These are phyloP conservation scores for Monosporozyma solicola DNA, from an alignment of 805 yeast genomes.

Conservation along the genomic window DNA sequence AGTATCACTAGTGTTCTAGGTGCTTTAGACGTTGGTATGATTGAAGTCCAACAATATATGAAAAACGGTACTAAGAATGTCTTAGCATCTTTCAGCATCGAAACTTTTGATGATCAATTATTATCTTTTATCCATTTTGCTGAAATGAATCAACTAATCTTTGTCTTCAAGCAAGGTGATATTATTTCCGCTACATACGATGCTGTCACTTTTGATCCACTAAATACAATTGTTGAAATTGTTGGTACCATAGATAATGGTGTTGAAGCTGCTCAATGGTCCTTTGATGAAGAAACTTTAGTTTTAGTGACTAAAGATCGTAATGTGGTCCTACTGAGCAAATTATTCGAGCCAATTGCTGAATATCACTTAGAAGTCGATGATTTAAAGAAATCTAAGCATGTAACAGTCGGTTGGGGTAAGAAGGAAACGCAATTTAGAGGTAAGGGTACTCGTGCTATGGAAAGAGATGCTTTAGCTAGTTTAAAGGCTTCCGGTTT, in stretches of 20 bases:
- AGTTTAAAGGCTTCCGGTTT: constrained; percentile 47
- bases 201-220: constrained; percentile 32
- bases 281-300: constrained; percentile 83
- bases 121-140: constrained; percentile 58
- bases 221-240: constrained; percentile 49
- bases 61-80: constrained; percentile 51
- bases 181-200: constrained; percentile 59
- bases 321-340: constrained; percentile 57
- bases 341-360: constrained; percentile 68
- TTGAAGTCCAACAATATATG: constrained; percentile 71
- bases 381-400: constrained; percentile 64
- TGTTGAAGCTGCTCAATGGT: constrained; percentile 68
- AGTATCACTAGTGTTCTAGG: constrained; percentile 59
- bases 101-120: constrained; percentile 34
- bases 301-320: constrained; percentile 55
- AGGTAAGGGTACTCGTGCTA: constrained; percentile 82
- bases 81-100: constrained; percentile 53
- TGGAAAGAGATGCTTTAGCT: constrained; percentile 53
- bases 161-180: constrained; percentile 70
- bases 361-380: constrained; percentile 50
- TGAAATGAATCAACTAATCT: constrained; percentile 55
- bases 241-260: constrained; percentile 81
- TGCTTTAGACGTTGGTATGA: constrained; percentile 41
- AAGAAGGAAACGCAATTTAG: constrained; percentile 91
- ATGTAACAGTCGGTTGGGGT: constrained; percentile 98